Evolutionary conservation across 768 basidiomycete genomes (phyloP).

Genomic region (Suillus luteus): DNA sequence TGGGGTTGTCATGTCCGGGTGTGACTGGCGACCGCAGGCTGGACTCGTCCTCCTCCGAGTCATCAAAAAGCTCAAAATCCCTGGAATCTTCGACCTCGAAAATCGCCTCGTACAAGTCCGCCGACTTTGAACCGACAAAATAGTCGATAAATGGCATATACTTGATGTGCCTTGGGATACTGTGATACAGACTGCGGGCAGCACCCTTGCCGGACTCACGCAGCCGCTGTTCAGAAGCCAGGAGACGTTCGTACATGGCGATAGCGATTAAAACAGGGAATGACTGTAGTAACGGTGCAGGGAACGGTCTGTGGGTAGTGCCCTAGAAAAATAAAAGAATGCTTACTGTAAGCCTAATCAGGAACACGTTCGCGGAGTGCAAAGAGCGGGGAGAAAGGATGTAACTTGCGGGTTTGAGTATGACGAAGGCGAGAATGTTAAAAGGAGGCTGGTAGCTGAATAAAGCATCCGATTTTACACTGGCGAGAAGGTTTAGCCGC

Average conservation of each 20-base stretch:
- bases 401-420: constrained; percentile 81
- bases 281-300: constrained; percentile 40
- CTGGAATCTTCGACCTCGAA: constrained; percentile 66
- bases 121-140: constrained; percentile 67
- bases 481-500: constrained; percentile 29
- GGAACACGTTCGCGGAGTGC: constrained; percentile 84
- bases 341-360: constrained; percentile 77
- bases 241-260: constrained; percentile 75
- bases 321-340: background rate
- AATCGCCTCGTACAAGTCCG: constrained; percentile 74
- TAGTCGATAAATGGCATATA: constrained; percentile 75
- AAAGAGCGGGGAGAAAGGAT: constrained; percentile 72
- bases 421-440: constrained; percentile 76
- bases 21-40: constrained; percentile 16
- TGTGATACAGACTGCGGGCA: constrained; percentile 59
- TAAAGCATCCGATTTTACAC: constrained; percentile 86
- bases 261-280: constrained; percentile 81
- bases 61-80: constrained; percentile 52
- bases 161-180: constrained; percentile 71
- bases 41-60: constrained; percentile 45
- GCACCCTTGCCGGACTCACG: constrained; percentile 55
- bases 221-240: constrained; percentile 50
- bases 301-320: constrained; percentile 8
- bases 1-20: constrained; percentile 15
- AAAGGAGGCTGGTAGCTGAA: constrained; percentile 94